Conservation (phyloP, 2,329 filamentous ascomycete genomes). For the Pyricularia pennisetigena region DNA sequence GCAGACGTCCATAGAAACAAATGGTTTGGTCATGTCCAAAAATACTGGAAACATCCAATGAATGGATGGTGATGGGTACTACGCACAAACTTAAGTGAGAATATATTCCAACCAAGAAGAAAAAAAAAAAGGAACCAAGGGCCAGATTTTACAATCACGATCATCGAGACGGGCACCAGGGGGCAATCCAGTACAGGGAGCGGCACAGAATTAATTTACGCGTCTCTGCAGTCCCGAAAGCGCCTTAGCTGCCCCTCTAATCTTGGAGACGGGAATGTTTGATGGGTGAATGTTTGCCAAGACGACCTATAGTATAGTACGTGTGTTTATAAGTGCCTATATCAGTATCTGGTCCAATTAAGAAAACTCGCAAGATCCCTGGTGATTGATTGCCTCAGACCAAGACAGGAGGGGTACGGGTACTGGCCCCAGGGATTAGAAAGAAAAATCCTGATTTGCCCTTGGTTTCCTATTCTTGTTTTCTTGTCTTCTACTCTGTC, state of each 20-base stretch:
- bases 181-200: background rate
- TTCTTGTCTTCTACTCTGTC: background rate
- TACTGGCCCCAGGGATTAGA: background rate
- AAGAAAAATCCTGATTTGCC: background rate
- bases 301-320: background rate
- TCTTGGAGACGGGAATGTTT: background rate
- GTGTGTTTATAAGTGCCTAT: background rate
- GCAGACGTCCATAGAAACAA: background rate
- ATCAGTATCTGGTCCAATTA: background rate
- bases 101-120: background rate
- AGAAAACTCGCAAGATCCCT: background rate
- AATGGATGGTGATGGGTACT: background rate
- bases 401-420: background rate
- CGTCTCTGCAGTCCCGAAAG: constrained; percentile 7
- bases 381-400: background rate
- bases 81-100: background rate
- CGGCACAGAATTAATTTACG: constrained; percentile 9
- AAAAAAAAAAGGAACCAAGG: background rate
- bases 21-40: background rate
- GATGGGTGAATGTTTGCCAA: background rate
- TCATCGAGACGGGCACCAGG: background rate
- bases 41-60: too few species aligned
- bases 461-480: background rate
- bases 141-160: background rate
- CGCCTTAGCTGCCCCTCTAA: background rate